Conservation (phyloP, 1,284 basidiomycete species). For the Vanrija sp. region DNA sequence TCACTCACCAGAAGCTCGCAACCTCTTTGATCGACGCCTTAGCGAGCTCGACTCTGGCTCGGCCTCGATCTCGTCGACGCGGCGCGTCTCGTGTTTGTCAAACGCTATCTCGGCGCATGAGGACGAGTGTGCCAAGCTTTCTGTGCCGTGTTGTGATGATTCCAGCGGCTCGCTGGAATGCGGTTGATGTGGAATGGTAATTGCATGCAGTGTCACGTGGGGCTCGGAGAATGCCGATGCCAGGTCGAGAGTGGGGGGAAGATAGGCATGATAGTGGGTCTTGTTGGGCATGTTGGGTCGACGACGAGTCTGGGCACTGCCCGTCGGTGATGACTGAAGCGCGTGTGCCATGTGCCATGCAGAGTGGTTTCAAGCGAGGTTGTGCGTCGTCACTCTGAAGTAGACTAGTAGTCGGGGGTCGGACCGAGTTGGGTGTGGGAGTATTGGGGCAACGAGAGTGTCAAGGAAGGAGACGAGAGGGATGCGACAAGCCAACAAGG, state of each 20-base stretch:
- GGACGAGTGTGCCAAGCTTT: background rate
- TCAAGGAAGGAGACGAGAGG: too few relatives aligned
- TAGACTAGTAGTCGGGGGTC: background rate
- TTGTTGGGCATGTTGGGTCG: background rate
- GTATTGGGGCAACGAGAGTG: too few relatives aligned
- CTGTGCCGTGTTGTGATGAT: background rate
- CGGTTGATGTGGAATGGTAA: slow-evolving; percentile 1
- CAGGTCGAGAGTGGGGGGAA: slow-evolving; percentile 9
- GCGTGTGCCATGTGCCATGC: background rate
- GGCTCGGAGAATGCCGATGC: background rate
- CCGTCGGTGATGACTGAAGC: background rate
- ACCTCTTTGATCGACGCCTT: slow-evolving; percentile 5
- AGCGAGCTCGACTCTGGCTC: background rate
- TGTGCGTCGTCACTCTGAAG: background rate
- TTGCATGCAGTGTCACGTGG: background rate
- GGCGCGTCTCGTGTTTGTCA: background rate
- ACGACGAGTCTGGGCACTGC: background rate
- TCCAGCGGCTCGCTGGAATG: slow-evolving; percentile 1
- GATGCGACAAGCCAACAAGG: too few relatives aligned
- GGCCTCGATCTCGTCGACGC: background rate
- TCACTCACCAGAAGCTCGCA: slow-evolving; percentile 7
- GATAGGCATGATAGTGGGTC: slow-evolving; percentile 16
- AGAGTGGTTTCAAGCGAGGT: background rate
- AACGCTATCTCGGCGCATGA: background rate
- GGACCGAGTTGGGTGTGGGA: too few relatives aligned